Evolutionary conservation across 2,329 filamentous ascomycete species (phyloP).

Genomic region (Sclerotinia borealis): DNA sequence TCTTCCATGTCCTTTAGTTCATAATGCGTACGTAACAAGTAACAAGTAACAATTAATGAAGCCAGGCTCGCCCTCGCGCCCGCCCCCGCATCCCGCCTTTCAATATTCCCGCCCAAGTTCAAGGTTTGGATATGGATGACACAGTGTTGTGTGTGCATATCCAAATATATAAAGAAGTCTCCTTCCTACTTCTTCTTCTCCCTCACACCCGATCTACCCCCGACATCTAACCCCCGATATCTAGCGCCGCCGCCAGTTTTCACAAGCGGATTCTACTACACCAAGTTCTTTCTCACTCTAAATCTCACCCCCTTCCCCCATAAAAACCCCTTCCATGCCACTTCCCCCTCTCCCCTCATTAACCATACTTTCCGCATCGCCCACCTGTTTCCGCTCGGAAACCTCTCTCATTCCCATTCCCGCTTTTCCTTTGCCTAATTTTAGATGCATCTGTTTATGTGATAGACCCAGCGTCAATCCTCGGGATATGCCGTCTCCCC

Average conservation of each 20-base stretch:
- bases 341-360: constrained; percentile 38
- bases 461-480: constrained; percentile 54
- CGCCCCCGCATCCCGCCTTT: background rate
- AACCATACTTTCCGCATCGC: constrained; percentile 75
- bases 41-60: background rate
- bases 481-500: constrained; percentile 51
- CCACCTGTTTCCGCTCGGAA: constrained; percentile 82
- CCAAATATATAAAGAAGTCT: constrained; percentile 3
- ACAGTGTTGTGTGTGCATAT: background rate
- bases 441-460: constrained; percentile 53
- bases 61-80: background rate
- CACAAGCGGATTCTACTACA: background rate
- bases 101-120: background rate
- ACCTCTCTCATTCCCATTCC: constrained; percentile 52
- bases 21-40: background rate
- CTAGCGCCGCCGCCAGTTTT: background rate
- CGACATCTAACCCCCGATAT: background rate
- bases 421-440: constrained; percentile 51
- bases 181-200: background rate
- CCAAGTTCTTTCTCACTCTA: constrained; percentile 14
- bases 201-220: background rate
- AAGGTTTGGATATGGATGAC: background rate
- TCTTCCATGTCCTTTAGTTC: background rate
- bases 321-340: constrained; percentile 32
- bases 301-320: constrained; percentile 31